Conservation (phyloP, 768 basidiomycete species). For the Xerocomellus intermedius region DNA sequence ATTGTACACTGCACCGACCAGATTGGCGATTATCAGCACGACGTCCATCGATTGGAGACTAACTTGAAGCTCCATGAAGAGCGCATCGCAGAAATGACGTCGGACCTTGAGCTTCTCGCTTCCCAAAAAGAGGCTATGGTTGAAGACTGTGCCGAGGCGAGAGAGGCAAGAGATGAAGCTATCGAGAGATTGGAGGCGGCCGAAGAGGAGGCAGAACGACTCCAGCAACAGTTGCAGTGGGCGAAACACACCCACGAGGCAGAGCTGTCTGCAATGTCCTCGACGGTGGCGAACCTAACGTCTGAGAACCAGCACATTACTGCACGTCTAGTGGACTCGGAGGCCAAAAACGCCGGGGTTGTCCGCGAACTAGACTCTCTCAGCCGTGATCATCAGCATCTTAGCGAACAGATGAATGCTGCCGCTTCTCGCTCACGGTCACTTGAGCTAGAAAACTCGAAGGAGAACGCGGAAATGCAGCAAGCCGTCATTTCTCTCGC, state of each 20-base stretch:
- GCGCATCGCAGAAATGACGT: conserved; percentile 63
- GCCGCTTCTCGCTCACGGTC: conserved; percentile 6
- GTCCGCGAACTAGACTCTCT: conserved; percentile 16
- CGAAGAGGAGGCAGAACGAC: conserved; percentile 59
- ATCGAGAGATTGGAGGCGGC: conserved; percentile 52
- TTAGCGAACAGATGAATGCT: conserved; percentile 10
- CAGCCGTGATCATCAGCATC: conserved; percentile 2
- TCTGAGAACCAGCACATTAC: conserved; percentile 29
- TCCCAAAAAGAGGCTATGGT: conserved; percentile 79
- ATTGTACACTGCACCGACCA: conserved; percentile 68
- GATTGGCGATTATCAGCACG: conserved; percentile 77
- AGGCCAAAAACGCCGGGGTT: conserved; percentile 16
- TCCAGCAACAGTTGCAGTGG: conserved; percentile 29
- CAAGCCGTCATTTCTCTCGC: conserved; percentile 28
- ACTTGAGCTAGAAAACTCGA: conserved; percentile 10
- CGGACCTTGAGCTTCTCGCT: conserved; percentile 62
- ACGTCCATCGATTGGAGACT: conserved; percentile 71
- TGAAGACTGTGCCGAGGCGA: conserved; percentile 77
- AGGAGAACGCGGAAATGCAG: conserved; percentile 5
- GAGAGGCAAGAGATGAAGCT: conserved; percentile 70
- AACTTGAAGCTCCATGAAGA: conserved; percentile 77
- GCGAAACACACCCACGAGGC: conserved; percentile 29
- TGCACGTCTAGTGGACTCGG: conserved; percentile 14
- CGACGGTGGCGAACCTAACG: conserved; percentile 39
- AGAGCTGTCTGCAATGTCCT: conserved; percentile 39